Conservation (phyloP, 352 stramenopile genomes). For the Halophytophthora batemanensis region DNA sequence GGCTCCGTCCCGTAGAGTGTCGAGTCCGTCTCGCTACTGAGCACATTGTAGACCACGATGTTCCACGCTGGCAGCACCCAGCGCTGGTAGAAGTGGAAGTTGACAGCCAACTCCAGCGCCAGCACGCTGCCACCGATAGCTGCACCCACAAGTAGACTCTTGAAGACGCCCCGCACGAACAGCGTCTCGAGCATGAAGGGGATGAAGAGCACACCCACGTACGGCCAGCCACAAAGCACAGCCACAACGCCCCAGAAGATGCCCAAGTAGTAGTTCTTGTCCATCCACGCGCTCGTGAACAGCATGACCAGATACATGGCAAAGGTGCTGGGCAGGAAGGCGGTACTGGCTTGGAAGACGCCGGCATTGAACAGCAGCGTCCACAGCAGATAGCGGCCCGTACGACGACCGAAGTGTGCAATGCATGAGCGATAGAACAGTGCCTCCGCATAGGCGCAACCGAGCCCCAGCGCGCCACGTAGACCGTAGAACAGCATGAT, state of each 20-base stretch:
- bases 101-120: conserved; percentile 70
- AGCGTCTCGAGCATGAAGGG: conserved; percentile 89
- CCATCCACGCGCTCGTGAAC: conserved; percentile 76
- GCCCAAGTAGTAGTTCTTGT: conserved; percentile 62
- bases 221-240: conserved; percentile 96
- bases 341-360: conserved; percentile 90
- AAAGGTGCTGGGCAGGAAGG: conserved; percentile 93
- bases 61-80: conserved; percentile 88
- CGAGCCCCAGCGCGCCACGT: conserved; percentile 70
- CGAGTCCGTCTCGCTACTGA: conserved; percentile 89
- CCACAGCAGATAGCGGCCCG: conserved; percentile 65
- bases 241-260: conserved; percentile 88
- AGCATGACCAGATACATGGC: conserved; percentile 86
- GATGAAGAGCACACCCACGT: conserved; percentile 96
- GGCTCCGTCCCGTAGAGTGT: conserved; percentile 97
- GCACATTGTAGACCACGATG: conserved; percentile 96
- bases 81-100: conserved; percentile 82
- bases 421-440: conserved; percentile 79
- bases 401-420: conserved; percentile 54
- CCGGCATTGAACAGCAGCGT: conserved; percentile 88
- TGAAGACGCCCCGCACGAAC: conserved; percentile 41
- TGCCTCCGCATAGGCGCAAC: conserved; percentile 82
- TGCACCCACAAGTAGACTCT: conserved; percentile 43
- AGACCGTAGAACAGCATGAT: conserved; percentile 91
- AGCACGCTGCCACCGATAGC: conserved; percentile 73